Evolutionary conservation across 2,329 filamentous ascomycete species (phyloP).

Genomic region (Aspergillus texensis): DNA sequence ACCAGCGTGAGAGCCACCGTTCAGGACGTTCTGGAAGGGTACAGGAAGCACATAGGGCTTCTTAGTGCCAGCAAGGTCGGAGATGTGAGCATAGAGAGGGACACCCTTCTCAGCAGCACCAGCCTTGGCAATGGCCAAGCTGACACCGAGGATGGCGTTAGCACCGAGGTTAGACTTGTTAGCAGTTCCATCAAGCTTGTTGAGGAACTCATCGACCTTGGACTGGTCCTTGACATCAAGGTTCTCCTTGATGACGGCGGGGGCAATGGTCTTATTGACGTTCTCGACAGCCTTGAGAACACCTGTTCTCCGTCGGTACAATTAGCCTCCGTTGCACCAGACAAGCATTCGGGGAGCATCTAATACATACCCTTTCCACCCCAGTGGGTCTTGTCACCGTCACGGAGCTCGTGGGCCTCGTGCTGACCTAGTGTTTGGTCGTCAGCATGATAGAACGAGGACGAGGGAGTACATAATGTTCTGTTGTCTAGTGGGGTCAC

Average conservation of each 20-base stretch:
- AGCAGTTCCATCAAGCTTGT: conserved; percentile 77
- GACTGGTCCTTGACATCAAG: conserved; percentile 85
- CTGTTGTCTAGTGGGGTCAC: conserved; percentile 36
- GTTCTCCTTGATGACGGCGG: conserved; percentile 78
- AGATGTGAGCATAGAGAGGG: conserved; percentile 85
- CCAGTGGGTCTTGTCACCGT: conserved; percentile 86
- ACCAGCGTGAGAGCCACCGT: conserved; percentile 95
- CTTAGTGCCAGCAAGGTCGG: conserved; percentile 85
- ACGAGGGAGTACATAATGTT: background rate
- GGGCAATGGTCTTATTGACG: conserved; percentile 79
- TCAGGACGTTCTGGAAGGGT: conserved; percentile 92
- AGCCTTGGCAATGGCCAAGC: conserved; percentile 82
- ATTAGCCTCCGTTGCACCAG: conserved; percentile 8
- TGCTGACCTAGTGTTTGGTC: conserved; percentile 67
- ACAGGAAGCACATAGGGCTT: conserved; percentile 89
- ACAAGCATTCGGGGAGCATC: background rate
- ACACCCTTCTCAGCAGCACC: conserved; percentile 87
- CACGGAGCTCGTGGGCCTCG: conserved; percentile 88
- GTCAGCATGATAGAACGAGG: conserved; percentile 23
- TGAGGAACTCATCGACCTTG: conserved; percentile 81
- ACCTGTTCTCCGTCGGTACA: conserved; percentile 33
- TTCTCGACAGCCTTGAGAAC: conserved; percentile 84
- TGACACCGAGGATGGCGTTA: conserved; percentile 86
- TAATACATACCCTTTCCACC: conserved; percentile 69
- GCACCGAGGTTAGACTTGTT: conserved; percentile 89